A percentile compares a stretch with the other conserved stretches of the same genome.
These are phyloP conservation scores for Eucalyptus melliodora DNA, from an alignment of 345 rosid species.

Conservation along the genomic window DNA sequence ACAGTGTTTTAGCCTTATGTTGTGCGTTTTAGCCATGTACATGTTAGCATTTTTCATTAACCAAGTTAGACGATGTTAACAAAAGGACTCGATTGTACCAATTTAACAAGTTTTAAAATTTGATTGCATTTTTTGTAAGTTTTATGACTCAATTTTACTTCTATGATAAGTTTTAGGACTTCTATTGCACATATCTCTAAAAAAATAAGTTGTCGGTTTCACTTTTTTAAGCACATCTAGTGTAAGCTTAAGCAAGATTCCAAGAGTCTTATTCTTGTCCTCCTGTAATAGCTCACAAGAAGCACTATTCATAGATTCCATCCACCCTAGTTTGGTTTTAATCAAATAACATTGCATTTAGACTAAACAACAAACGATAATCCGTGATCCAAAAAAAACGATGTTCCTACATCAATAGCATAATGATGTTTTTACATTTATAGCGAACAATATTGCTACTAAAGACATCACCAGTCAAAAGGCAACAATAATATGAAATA, in stretches of 20 bases:
- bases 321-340: background rate
- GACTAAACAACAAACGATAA: background rate
- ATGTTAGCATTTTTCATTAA: no score
- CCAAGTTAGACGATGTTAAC: no score
- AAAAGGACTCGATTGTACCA: no score
- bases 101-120: no score
- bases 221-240: no score
- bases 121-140: no score
- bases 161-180: no score
- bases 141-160: no score
- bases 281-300: background rate
- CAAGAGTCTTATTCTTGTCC: background rate
- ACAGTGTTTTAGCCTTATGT: no score
- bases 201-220: no score
- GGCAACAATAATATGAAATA: background rate
- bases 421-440: background rate
- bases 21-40: rapidly evolving
- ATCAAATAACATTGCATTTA: background rate
- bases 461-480: background rate
- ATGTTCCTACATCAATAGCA: no score
- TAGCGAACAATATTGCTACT: background rate
- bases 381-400: background rate
- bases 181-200: no score
- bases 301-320: background rate
- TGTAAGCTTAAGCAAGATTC: background rate